Evolutionary conservation across 2,329 filamentous ascomycete species (phyloP), one percentile per base, ranked within the genome.

Genomic region (Hortaea werneckii): DNA sequence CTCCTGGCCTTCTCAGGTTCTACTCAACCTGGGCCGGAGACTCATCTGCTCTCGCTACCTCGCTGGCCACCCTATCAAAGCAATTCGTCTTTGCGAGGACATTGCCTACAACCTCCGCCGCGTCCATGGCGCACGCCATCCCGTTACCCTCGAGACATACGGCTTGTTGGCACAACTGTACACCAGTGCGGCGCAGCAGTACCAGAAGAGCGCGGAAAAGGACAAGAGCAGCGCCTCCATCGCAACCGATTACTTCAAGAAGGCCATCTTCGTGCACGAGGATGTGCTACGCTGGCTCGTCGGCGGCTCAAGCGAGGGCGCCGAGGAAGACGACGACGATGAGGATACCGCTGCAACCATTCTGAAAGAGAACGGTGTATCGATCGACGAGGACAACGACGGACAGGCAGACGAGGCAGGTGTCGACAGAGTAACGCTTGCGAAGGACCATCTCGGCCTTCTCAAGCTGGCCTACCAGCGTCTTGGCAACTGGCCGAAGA

Each of bases 81-180:
- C 70, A 8, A 65, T 70, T 37, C 64, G 66, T 42, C 68, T 77
- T 1, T 71, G 68, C 58, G 74, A 74, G 54, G 71, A 74, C 55
- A 75, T 77, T 46, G 71, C 70, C 35, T 77, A 77, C 65, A 77
- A 77, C 55, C 65, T 76, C 50, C 70, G 71, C 8, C 71, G 74
- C 20, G 72, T 73, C 5, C 73, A 73, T 58, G 74, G 74, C 4
- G 66, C 67, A 29, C 65, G 67, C 6, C 67, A 74, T 39, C 64
- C 65, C 0, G 63, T 69, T 28, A 75, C 73, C 0, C 56, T 76
- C 43, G 69, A 75, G 44, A 70, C 73, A 52, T 73, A 67, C 49
- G 68, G 69, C 51, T 61, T 76, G 8, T 67, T 77, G 5, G 71
- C 72, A 0, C 63, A 70, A 32, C 64, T 77, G 1, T 76, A 72